phyloP scores from a whole-genome alignment of 225 moss, liverwort and hornwort species.

The Rhytidiadelphus loreus region DNA sequence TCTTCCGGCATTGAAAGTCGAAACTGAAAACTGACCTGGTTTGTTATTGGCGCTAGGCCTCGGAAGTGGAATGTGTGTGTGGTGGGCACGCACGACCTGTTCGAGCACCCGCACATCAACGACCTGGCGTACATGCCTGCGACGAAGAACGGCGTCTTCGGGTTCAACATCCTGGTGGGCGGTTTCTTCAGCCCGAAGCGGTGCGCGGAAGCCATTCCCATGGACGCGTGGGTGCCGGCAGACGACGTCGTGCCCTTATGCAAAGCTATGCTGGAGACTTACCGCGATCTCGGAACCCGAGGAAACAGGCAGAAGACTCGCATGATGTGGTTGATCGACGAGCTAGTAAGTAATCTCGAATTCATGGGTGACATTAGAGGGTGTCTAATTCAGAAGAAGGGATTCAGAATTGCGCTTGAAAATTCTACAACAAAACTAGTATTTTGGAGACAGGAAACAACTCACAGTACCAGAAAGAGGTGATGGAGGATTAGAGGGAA shows the following conservation, averaged over 20 bases:
- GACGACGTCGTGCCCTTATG: constrained; percentile 76
- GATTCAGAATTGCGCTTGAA: not conserved
- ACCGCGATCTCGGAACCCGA: constrained; percentile 69
- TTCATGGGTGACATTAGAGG: not conserved
- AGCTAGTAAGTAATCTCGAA: constrained; percentile 31
- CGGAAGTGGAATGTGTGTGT: constrained; percentile 95
- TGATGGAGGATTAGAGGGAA: not conserved
- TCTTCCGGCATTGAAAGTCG: not conserved
- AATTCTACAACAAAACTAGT: not conserved
- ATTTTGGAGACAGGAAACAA: too few relatives aligned
- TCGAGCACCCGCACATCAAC: constrained; percentile 97
- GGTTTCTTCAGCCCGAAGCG: constrained; percentile 97
- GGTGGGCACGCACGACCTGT: constrained; percentile 80
- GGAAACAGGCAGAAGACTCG: constrained; percentile 80
- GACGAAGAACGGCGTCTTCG: constrained; percentile 46
- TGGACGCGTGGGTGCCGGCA: constrained; percentile 78
- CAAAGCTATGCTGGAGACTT: constrained; percentile 69
- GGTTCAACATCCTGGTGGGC: constrained; percentile 89
- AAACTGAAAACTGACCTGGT: not conserved
- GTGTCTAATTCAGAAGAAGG: not conserved
- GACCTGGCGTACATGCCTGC: constrained; percentile 95
- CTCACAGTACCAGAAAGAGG: not conserved
- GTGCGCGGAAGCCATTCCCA: constrained; percentile 75
- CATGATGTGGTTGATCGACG: constrained; percentile 99
- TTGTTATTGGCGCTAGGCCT: constrained; percentile 20